These are phyloP conservation scores for Auriscalpium vulgare DNA, from an alignment of 768 basidiomycete genomes.

Conservation along the genomic window DNA sequence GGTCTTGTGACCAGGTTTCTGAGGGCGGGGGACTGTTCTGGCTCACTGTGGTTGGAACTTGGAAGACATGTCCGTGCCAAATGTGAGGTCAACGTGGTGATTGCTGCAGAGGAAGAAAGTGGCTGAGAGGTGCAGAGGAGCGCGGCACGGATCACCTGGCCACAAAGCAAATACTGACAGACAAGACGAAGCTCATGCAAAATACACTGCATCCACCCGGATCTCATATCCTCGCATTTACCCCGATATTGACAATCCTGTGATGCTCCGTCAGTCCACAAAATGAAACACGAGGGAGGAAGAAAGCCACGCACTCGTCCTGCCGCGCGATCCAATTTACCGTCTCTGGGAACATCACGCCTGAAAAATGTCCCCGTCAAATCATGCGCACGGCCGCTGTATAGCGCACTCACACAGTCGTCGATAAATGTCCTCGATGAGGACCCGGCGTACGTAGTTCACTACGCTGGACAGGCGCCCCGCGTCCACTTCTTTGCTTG, in stretches of 20 bases:
- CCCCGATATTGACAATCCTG: conserved; percentile 10
- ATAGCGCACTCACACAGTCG: conserved; percentile 35
- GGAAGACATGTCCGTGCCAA: too few relatives aligned
- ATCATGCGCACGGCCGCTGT: neutral
- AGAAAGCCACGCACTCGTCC: conserved; percentile 36
- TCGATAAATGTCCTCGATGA: conserved; percentile 59
- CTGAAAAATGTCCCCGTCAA: conserved; percentile 20
- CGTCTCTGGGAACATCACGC: conserved; percentile 56
- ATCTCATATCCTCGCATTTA: conserved; percentile 5
- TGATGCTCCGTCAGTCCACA: neutral
- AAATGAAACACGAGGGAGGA: too few relatives aligned
- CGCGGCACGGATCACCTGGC: too few relatives aligned
- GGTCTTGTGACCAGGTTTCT: too few relatives aligned
- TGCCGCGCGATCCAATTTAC: conserved; percentile 49
- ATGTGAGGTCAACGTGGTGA: too few relatives aligned
- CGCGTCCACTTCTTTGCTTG: conserved; percentile 29
- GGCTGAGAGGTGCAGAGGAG: too few relatives aligned
- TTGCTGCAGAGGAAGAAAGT: too few relatives aligned
- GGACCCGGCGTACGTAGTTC: conserved; percentile 37
- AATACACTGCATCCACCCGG: too few relatives aligned
- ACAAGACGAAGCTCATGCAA: too few relatives aligned
- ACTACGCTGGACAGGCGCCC: conserved; percentile 26
- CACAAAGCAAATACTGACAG: too few relatives aligned
- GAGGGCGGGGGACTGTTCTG: too few relatives aligned
- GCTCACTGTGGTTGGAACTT: too few relatives aligned